Evolutionary conservation across 345 rosid species (phyloP).

Genomic region (Gossypium arboreum): DNA sequence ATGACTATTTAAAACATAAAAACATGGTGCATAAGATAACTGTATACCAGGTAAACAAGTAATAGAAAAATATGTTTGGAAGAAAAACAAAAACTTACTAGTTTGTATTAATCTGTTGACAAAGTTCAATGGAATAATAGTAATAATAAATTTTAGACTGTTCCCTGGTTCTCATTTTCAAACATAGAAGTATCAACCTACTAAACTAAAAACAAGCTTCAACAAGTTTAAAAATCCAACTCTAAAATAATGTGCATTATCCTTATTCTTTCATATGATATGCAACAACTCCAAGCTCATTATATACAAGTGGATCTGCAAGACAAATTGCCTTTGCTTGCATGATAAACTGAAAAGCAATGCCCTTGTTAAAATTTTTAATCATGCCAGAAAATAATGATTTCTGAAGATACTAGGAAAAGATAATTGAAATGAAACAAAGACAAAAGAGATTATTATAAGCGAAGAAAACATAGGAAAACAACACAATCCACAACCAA

Average conservation of each 20-base stretch:
- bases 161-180: not conserved
- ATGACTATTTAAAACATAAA: not conserved
- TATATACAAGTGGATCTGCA: conserved; percentile 90
- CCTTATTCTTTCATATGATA: conserved; percentile 92
- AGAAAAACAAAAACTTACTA: not conserved
- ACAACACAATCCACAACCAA: not conserved
- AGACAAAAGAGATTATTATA: not conserved
- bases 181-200: not conserved
- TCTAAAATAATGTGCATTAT: conserved; percentile 2
- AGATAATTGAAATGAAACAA: not conserved
- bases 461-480: not conserved
- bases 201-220: not conserved
- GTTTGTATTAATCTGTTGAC: not conserved
- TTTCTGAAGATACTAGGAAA: not conserved
- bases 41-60: not conserved
- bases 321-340: conserved; percentile 90
- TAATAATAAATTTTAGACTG: not conserved
- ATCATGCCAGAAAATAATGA: not conserved
- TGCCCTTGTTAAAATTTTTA: conserved; percentile 9
- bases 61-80: not conserved
- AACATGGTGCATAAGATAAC: not conserved
- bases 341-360: conserved; percentile 67
- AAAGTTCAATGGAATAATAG: not conserved
- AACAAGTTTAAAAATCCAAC: conserved; percentile 5
- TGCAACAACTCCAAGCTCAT: conserved; percentile 97